Conservation (phyloP, 306 rosid species). For the Alnus glutinosa region DNA sequence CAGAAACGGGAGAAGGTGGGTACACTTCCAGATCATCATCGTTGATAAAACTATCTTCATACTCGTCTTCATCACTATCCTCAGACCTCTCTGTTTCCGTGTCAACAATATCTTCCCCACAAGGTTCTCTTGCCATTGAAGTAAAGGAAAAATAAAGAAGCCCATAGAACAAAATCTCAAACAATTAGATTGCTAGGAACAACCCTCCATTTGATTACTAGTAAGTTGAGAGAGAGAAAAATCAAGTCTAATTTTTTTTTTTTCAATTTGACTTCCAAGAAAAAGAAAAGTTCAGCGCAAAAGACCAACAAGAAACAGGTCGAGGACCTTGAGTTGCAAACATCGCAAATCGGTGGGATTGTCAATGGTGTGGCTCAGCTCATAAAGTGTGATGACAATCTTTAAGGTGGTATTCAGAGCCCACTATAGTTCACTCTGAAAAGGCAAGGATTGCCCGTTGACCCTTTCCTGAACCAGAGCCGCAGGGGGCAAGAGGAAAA, state of each 20-base stretch:
- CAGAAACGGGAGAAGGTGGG: constrained; percentile 48
- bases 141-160: constrained; percentile 42
- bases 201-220: not conserved
- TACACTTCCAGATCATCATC: constrained; percentile 44
- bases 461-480: too few species aligned
- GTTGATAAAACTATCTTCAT: constrained; percentile 82
- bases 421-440: too few species aligned
- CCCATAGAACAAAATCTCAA: not conserved
- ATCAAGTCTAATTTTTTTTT: not conserved
- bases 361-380: too few species aligned
- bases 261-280: not conserved
- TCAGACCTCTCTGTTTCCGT: constrained; percentile 68
- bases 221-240: not conserved
- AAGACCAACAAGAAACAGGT: too few species aligned
- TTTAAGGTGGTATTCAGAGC: too few species aligned
- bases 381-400: too few species aligned
- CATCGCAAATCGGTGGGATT: too few species aligned
- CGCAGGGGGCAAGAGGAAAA: too few species aligned
- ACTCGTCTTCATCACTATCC: constrained; percentile 59
- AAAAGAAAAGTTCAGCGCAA: not conserved
- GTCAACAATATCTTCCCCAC: constrained; percentile 82
- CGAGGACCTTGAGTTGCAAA: too few species aligned
- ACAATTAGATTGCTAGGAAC: not conserved
- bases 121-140: constrained; percentile 62
- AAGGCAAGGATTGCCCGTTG: too few species aligned